Evolutionary conservation across 768 basidiomycete species (phyloP), one percentile per base, ranked within the genome.

Genomic region (Tulasnella sp.): DNA sequence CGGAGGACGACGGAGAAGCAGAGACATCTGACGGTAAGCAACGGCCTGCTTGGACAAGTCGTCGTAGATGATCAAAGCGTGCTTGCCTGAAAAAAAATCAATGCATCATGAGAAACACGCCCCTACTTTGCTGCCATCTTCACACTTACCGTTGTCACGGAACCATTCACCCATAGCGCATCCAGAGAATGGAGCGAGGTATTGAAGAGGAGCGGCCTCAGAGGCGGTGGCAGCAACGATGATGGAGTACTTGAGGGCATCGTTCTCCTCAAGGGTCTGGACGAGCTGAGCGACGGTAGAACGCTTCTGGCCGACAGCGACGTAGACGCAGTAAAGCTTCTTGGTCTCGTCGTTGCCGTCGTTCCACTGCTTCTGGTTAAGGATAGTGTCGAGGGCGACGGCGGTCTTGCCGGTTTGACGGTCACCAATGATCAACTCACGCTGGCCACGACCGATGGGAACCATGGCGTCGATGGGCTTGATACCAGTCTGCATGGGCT

Each of bases 141-240:
- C 1, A 6, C 24, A 48, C 79, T 46, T 74, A 80, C 79, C 79
- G 72, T 80, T 80, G 89, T 99, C 98, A 89, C 96, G 95, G 98
- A 99, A 99, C 97, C 97, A 99, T 89, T 99, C 98, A 87, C 98
- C 98, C 96, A 99, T 99, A 85, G 98, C 98, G 88, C 96, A 97
- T 83, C 98, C 98, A 83, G 98, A 97, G 96, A 99, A 99, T 83
- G 98, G 98, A 85, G 98, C 98, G 84, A 99, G 94, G 89, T 98
- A 99, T 87, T 99, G 98, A 80, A 99, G 91, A 84, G 98, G 98
- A 84, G 98, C 98, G 84, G 98, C 98, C 89, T 99, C 98, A 40
- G 97, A 98, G 80, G 98, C 98, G 81, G 98, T 99, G 83, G 98
- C 98, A 84, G 98, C 98, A 84, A 99, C 98, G 84, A 99, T 96